Conservation (phyloP, 306 rosid genomes). For the Ormosia semicastrata region DNA sequence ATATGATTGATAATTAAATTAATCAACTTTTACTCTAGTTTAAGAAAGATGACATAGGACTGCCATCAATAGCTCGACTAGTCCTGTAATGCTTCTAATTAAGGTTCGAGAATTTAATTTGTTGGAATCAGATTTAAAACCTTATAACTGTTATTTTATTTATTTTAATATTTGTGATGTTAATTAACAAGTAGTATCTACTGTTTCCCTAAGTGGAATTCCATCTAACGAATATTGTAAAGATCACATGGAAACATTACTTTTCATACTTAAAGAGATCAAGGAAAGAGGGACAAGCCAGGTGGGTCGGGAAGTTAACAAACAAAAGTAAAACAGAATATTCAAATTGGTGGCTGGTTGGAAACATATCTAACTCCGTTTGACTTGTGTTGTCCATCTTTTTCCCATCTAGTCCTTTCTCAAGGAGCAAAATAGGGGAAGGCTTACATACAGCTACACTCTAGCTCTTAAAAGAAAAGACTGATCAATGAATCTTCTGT, state of each 20-base stretch:
- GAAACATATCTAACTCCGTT: constrained; percentile 45
- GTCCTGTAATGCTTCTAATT: neutral
- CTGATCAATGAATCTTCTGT: constrained; percentile 19
- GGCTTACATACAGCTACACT: constrained; percentile 1
- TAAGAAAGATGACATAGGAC: neutral
- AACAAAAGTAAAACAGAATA: constrained; percentile 23
- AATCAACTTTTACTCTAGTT: neutral
- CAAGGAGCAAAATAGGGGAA: constrained; percentile 28
- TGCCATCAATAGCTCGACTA: neutral
- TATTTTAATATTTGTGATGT: neutral
- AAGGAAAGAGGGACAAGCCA: neutral
- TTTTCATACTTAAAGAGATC: neutral
- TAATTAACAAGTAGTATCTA: neutral
- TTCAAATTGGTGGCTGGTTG: constrained; percentile 23
- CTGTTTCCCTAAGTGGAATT: neutral
- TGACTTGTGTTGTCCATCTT: constrained; percentile 25
- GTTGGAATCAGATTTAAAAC: neutral
- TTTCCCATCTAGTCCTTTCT: neutral
- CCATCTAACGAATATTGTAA: neutral
- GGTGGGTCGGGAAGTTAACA: neutral
- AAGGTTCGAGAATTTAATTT: neutral
- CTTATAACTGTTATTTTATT: neutral
- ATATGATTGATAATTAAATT: neutral
- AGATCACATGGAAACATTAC: neutral
- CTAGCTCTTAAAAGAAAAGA: neutral